These are phyloP conservation scores for Imleria badia DNA, from an alignment of 768 basidiomycete species.

Conservation along the genomic window DNA sequence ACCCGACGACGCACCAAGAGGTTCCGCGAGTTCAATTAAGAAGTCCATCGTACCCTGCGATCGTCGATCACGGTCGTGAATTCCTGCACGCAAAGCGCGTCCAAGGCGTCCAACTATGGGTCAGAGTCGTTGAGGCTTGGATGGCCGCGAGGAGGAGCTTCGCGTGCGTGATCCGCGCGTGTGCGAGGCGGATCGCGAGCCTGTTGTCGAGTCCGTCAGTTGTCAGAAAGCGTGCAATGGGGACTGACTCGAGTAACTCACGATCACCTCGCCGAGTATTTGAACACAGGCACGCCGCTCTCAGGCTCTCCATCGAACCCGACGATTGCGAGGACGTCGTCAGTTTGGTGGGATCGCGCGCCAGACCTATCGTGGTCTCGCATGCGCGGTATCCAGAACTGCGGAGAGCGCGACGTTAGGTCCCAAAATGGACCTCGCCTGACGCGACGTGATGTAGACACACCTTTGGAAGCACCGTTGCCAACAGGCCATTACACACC, in stretches of 20 bases:
- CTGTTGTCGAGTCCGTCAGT: too few relatives aligned
- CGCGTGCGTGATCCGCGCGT: constrained; percentile 1
- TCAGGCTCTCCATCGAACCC: constrained; percentile 19
- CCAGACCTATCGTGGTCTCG: constrained; percentile 1
- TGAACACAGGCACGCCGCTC: constrained; percentile 8
- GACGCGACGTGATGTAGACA: too few relatives aligned
- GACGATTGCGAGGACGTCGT: constrained; percentile 14
- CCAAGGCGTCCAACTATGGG: too few relatives aligned
- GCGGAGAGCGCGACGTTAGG: background rate
- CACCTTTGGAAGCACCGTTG: constrained; percentile 8
- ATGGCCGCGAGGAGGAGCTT: constrained; percentile 11
- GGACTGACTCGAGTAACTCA: too few relatives aligned
- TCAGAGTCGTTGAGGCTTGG: background rate
- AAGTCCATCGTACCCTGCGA: constrained; percentile 10
- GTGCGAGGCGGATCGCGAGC: too few relatives aligned
- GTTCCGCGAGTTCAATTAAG: constrained; percentile 11
- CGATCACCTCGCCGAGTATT: constrained; percentile 13
- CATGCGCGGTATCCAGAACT: constrained; percentile 10
- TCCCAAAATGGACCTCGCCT: constrained; percentile 14
- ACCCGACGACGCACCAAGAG: constrained; percentile 7
- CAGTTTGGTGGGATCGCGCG: background rate
- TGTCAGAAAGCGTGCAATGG: too few relatives aligned
- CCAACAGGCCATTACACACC: constrained; percentile 12
- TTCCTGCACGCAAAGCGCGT: constrained; percentile 7
- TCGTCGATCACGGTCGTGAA: constrained; percentile 18